phyloP scores from a whole-genome alignment of 176 grass and related monocot species.

The Phragmites australis region DNA sequence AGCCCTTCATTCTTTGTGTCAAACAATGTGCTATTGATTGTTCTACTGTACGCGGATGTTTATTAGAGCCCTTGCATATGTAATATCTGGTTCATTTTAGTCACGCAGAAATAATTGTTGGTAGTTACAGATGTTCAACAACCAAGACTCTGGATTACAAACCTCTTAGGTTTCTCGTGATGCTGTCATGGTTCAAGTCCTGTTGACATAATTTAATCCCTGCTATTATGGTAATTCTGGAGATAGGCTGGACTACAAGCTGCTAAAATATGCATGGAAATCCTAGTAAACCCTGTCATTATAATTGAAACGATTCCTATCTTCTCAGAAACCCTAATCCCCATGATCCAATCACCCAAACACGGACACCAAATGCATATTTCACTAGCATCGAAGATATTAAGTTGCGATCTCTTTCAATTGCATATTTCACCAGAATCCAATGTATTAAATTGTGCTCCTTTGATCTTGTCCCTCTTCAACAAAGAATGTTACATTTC shows the following conservation, averaged over 20 bases:
- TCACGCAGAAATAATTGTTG: not conserved
- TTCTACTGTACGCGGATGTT: not conserved
- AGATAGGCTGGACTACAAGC: not conserved
- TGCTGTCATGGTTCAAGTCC: not conserved
- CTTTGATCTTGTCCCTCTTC: not conserved
- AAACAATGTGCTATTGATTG: not conserved
- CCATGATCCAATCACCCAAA: not conserved
- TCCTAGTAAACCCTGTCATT: not conserved
- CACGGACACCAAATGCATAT: not conserved
- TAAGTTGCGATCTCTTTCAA: not conserved
- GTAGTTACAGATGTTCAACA: not conserved
- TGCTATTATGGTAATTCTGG: not conserved
- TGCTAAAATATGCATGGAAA: not conserved
- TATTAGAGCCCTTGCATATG: not conserved
- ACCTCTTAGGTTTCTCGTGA: not conserved
- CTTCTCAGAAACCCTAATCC: not conserved
- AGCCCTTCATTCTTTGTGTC: not conserved
- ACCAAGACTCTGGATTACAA: not conserved
- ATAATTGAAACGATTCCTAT: not conserved
- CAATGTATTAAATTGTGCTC: not conserved
- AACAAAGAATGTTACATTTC: not conserved
- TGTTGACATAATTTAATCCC: not conserved
- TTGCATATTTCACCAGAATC: not conserved
- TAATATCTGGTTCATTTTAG: not conserved
- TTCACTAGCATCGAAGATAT: not conserved